Evolutionary conservation across 2,329 filamentous ascomycete species (phyloP).

Genomic region (Chaetomiaceae sp.): DNA sequence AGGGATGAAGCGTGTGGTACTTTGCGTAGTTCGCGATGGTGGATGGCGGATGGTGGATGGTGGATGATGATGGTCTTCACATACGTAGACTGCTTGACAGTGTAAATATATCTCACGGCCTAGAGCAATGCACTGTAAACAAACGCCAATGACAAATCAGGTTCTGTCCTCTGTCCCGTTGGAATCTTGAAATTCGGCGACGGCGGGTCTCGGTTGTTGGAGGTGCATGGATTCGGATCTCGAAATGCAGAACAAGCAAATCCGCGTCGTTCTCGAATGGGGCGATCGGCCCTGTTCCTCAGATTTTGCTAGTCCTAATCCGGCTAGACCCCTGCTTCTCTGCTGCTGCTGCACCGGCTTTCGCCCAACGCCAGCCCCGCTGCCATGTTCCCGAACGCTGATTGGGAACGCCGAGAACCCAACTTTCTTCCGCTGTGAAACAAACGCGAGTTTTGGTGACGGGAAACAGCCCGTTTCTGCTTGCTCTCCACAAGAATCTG

Average conservation of each 20-base stretch:
- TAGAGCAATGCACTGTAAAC: too few species aligned
- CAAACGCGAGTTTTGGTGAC: conserved; percentile 4
- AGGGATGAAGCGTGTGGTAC: too few species aligned
- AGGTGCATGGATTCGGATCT: conserved; percentile 12
- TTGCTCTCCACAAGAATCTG: conserved; percentile 17
- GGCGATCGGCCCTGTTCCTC: conserved; percentile 1
- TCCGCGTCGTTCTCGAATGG: neutral
- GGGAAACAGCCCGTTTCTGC: conserved; percentile 4
- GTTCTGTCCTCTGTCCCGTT: too few species aligned
- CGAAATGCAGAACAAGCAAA: neutral
- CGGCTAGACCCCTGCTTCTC: neutral
- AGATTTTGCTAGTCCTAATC: neutral
- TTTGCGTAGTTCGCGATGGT: too few species aligned
- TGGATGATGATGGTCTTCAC: too few species aligned
- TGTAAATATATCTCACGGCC: too few species aligned
- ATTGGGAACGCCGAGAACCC: conserved; percentile 4
- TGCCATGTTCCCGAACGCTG: neutral
- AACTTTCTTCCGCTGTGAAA: conserved; percentile 12
- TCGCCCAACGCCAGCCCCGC: neutral
- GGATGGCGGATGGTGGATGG: too few species aligned
- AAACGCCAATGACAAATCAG: too few species aligned
- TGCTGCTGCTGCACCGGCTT: neutral
- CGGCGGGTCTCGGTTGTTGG: neutral
- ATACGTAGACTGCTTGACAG: too few species aligned
- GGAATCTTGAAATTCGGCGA: neutral